Base-by-base conservation (phyloP, 2,329 filamentous ascomycete species). In the Penicillium sp. region DNA sequence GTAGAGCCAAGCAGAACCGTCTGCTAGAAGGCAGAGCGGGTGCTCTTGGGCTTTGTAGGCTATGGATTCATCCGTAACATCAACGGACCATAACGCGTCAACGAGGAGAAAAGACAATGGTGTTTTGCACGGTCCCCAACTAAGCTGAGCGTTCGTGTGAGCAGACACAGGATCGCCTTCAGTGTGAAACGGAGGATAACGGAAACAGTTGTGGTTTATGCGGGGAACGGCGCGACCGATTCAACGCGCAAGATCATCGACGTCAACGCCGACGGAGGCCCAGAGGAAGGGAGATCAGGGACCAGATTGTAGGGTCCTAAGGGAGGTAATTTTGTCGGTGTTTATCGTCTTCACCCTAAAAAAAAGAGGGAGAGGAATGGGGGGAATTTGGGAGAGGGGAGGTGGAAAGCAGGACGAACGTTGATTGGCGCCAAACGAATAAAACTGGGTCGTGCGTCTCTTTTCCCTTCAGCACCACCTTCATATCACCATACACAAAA, bases 1-100 rank as follows among this genome's bases (percentile, higher is more conserved):
- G 54, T 55, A 57, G 63, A 63, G 62, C 67, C 62, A 67, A 71
- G 71, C 71, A 71, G 67, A 67, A 69, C 74, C 73, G 72, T 76
- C 75, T 76, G 75, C 75, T 68, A 69, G 71, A 62, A 67, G 72
- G 75, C 75, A 77, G 75, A 75, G 71, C 74, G 72, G 73, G 65
- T 70, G 73, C 74, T 75, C 74, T 73, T 69, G 54, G 53, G 56
- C 50, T 54, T 45, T 62, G 57, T 67, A 72, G 65, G 68, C 68
- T 76, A 72, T 72, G 68, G 62, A 74, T 72, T 75, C 72, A 74
- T 73, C 70, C 68, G 73, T 67, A 66, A 63, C 64, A 75, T 76
- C 70, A 76, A 73, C 67, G 62, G 69, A 71, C 72, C 75, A 76
- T 76, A 66, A 60, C 68, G 71, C 52, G 55, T 62, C 62, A 43